Base-by-base conservation (phyloP, 2,329 filamentous ascomycete species). In the Ciborinia camelliae region DNA sequence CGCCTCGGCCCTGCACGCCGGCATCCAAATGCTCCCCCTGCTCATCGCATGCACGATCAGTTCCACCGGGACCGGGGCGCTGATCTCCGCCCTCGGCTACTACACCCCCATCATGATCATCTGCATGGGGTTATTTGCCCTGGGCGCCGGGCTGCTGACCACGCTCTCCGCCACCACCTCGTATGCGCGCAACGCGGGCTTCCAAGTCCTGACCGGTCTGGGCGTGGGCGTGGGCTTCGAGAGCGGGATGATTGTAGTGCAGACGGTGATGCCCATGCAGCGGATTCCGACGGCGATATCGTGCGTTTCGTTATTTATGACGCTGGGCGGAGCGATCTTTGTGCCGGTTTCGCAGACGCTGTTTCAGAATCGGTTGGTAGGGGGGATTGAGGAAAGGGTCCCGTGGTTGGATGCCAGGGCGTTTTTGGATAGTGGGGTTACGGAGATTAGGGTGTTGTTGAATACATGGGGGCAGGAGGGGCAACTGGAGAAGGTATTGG, bases 321-420 rank as follows among this genome's bases (percentile, higher is more conserved):
- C 81, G 2, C 79, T 90, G 5, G 87, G 87, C 47, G 87, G 87
- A 3, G 86, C 88, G 2, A 76, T 91, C 28, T 84, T 85, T 69
- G 82, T 90, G 55, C 82, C 84, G 7, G 84, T 89, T 10, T 84
- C 84, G 0, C 86, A 91, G 73, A 85, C 86, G 26, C 59, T 89
- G 53, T 90, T 91, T 77, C 82, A 85, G 67, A 89, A 90, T 71
- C 84, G 81, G 0, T 78, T 91, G 26, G 77, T 85, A 53, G 74
- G 79, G 7, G 79, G 82, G 41, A 77, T 91, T 5, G 68, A 72
- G 20, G 65, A 71, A 2, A 73, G 79, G 65, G 76, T 79, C 12
- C 78, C 81, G 1, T 75, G 75, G 23, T 72, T 86, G 23, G 76
- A 82, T 48, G 76, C 81, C 0, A 70, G 72, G 9, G 71, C 80